Conservation (phyloP, 108 stramenopile species). For the Cyclotella atomus region DNA sequence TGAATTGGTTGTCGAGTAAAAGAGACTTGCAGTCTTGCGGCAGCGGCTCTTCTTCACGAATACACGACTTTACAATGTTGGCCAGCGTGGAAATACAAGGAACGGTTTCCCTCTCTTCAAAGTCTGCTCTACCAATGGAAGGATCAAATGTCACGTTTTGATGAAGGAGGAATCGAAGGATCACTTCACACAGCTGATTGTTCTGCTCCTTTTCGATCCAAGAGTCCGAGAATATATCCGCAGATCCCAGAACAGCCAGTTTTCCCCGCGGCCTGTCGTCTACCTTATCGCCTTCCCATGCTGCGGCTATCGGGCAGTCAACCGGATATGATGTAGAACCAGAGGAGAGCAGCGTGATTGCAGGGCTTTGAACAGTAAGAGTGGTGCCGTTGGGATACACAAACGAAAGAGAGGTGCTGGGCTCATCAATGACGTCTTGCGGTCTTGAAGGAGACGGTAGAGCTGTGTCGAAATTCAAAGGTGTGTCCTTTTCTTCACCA, state of each 20-base stretch:
- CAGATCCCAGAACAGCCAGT: constrained; percentile 70
- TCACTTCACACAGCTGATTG: constrained; percentile 55
- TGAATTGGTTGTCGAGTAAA: constrained; percentile 73
- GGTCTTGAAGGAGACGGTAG: neutral
- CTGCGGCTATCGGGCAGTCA: constrained; percentile 75
- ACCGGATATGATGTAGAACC: constrained; percentile 84
- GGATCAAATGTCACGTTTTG: constrained; percentile 42
- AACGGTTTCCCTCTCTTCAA: constrained; percentile 61
- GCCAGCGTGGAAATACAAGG: constrained; percentile 78
- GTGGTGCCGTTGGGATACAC: constrained; percentile 86
- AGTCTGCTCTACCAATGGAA: constrained; percentile 35
- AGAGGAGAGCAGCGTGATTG: constrained; percentile 65
- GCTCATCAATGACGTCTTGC: constrained; percentile 26
- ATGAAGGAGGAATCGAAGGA: constrained; percentile 56
- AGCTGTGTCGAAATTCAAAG: constrained; percentile 9
- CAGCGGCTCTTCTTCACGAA: constrained; percentile 75
- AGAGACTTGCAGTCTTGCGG: constrained; percentile 79
- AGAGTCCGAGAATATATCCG: constrained; percentile 75
- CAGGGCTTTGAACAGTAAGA: constrained; percentile 63
- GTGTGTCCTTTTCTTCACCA: constrained; percentile 31
- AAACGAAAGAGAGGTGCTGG: constrained; percentile 53
- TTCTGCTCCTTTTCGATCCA: constrained; percentile 88
- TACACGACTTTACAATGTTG: constrained; percentile 68
- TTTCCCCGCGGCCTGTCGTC: neutral
- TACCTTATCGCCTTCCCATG: constrained; percentile 56